These are phyloP conservation scores for Aspergillus carlsbadensis DNA, from an alignment of 495 filamentous ascomycete genomes.

Conservation along the genomic window DNA sequence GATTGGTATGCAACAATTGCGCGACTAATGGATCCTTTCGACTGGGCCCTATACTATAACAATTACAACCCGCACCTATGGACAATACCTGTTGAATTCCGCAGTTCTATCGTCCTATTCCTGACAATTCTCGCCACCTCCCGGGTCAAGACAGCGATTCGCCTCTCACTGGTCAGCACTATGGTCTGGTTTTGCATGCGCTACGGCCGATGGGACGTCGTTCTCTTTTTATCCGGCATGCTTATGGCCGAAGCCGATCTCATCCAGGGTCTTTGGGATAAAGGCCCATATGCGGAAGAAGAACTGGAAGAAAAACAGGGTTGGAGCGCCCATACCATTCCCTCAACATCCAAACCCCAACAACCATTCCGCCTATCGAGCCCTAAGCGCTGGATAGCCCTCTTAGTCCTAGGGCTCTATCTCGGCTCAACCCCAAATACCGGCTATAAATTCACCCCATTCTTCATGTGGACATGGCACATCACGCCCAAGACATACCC, in stretches of 20 bases:
- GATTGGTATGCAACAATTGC: slow-evolving; percentile 49
- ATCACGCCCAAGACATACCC: slow-evolving; percentile 43
- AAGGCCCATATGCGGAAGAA: slow-evolving; percentile 17
- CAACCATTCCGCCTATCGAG: slow-evolving; percentile 36
- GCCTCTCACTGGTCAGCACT: slow-evolving; percentile 42
- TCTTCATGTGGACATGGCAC: slow-evolving; percentile 42
- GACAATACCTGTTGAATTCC: slow-evolving; percentile 73
- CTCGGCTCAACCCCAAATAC: slow-evolving; percentile 44
- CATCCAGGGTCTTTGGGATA: slow-evolving; percentile 45
- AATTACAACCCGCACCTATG: slow-evolving; percentile 68
- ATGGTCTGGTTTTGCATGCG: slow-evolving; percentile 56
- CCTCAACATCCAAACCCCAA: slow-evolving; percentile 24
- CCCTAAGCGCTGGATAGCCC: slow-evolving; percentile 54
- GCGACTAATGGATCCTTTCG: slow-evolving; percentile 52
- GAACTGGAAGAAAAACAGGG: slow-evolving; percentile 16
- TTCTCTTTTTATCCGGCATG: slow-evolving; percentile 60
- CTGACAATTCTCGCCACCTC: slow-evolving; percentile 56
- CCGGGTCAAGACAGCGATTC: slow-evolving; percentile 44
- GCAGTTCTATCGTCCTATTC: slow-evolving; percentile 65
- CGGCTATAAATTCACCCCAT: slow-evolving; percentile 45
- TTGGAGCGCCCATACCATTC: slow-evolving; percentile 18
- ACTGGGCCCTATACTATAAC: slow-evolving; percentile 53
- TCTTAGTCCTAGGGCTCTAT: slow-evolving; percentile 44
- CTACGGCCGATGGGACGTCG: slow-evolving; percentile 57
- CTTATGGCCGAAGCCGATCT: slow-evolving; percentile 59